Base-by-base conservation (phyloP, 768 basidiomycete species). In the Calocybe indica region DNA sequence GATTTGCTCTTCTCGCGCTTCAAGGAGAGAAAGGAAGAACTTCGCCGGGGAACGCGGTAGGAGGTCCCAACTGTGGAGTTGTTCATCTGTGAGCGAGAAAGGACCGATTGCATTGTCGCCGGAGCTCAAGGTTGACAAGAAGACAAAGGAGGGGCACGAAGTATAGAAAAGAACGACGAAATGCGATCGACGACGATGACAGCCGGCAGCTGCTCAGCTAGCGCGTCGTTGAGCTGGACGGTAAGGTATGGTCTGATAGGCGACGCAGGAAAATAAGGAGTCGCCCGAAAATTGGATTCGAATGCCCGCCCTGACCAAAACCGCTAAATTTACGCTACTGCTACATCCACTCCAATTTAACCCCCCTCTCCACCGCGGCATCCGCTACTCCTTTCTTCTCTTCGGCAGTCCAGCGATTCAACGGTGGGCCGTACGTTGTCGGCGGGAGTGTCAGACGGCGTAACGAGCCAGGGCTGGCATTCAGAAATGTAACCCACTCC, bases 1-100 rank as follows among this genome's bases (percentile, higher is more conserved):
- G 60, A 60, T 59, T 70, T 70, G 49, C 73, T 66, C 58, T 72
- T 74, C 62, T 76, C 76, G 50, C 71, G 72, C 50, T 72, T 67
- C 41, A 80, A 65, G 28, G 83, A 82, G 32, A 81, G 59, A 58
- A 81, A 78, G 6, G 83, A 80, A 14, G 73, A 65, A 54, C 72
- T 80, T 62, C 78, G 80, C 50, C 72, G 70, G 11, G 79, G 75
- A 28, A 63, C 62, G 47, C 70, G 75, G 36, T 71, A 60, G 14
- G 69, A 58, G 49, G 63, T 52, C 46, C 55, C 43, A 52, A 58
- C 50, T 45, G 54, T 49, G 41, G 66, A 61, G 46, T 58, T 49
- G 43, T 57, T 45, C 50, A 65, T 62, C 50, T 67, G 67, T 45
- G 63, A 58, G 30, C 69, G 68, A 45, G 68, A 64, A 45, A 68